A percentile compares a stretch with the other conserved stretches of the same genome.
phyloP scores from a whole-genome alignment of 2,329 filamentous ascomycete species.

The Aspergillus glaucus region DNA sequence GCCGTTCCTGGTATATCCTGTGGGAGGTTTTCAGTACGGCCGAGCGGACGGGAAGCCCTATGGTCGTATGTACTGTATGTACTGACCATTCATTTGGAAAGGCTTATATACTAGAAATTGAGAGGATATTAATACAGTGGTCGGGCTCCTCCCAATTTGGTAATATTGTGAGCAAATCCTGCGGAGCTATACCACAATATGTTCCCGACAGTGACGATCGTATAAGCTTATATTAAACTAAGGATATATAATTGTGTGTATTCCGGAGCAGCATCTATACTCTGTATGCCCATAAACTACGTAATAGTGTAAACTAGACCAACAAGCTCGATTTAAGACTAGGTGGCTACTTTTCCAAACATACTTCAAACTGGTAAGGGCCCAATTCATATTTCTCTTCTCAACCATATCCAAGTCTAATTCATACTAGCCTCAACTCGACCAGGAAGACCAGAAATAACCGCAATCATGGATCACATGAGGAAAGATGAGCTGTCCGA shows the following conservation, averaged over 20 bases:
- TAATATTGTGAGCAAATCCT: neutral
- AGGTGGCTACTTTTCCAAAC: neutral
- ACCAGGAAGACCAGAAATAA: neutral
- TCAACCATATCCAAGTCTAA: neutral
- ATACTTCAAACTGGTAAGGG: neutral
- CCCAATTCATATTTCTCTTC: neutral
- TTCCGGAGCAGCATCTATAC: neutral
- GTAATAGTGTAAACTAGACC: neutral
- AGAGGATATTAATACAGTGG: neutral
- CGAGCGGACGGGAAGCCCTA: too few relatives aligned
- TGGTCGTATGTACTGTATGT: neutral
- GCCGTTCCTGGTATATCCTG: too few relatives aligned
- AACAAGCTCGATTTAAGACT: neutral
- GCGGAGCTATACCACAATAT: neutral
- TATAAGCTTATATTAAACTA: neutral
- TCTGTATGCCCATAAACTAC: neutral
- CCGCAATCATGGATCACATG: constrained; percentile 1
- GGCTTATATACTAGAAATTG: too few relatives aligned
- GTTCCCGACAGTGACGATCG: neutral
- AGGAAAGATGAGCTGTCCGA: constrained; percentile 17
- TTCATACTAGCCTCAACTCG: neutral
- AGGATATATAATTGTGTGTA: neutral
- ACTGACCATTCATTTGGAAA: neutral
- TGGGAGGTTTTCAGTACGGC: too few relatives aligned
- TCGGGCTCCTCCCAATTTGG: neutral